A percentile compares a stretch with the other conserved stretches of the same genome.
phyloP scores from a whole-genome alignment of 108 stramenopile genomes.

The Nitzschia sp. region DNA sequence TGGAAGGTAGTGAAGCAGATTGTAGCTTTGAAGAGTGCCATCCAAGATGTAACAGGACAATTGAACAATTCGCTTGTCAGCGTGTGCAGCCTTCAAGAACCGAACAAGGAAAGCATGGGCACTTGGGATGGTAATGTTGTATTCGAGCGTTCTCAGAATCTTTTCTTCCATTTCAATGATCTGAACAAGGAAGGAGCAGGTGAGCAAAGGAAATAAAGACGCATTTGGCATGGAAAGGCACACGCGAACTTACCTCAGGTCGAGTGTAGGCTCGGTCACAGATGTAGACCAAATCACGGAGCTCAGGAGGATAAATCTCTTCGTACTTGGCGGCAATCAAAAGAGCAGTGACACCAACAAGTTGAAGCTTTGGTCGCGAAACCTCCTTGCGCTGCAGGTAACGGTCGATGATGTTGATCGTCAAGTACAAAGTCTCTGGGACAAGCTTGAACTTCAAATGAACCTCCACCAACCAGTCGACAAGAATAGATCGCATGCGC shows the following conservation, averaged over 20 bases:
- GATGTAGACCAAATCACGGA: constrained; percentile 97
- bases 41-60: constrained; percentile 92
- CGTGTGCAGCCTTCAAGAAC: constrained; percentile 92
- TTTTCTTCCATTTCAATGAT: constrained; percentile 94
- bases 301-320: constrained; percentile 97
- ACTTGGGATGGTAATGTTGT: constrained; percentile 88
- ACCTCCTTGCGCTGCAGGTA: constrained; percentile 74
- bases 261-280: constrained; percentile 77
- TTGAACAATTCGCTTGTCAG: constrained; percentile 86
- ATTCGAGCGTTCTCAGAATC: constrained; percentile 86
- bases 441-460: constrained; percentile 91
- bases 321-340: constrained; percentile 98
- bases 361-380: constrained; percentile 89
- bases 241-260: constrained; percentile 36
- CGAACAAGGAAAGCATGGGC: constrained; percentile 91
- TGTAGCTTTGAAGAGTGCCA: constrained; percentile 91
- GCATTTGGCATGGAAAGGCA: not conserved
- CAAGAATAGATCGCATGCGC: constrained; percentile 90
- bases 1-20: constrained; percentile 85
- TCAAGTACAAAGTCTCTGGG: constrained; percentile 86
- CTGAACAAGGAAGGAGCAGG: constrained; percentile 31
- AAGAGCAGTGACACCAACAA: constrained; percentile 95
- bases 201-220: not conserved
- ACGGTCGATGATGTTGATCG: constrained; percentile 86
- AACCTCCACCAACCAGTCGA: constrained; percentile 96